Percentiles rank a stretch among this genome's conserved stretches.
Evolutionary conservation across 1,284 basidiomycete genomes (phyloP).

Genomic region (Xerocomus nothofagi): DNA sequence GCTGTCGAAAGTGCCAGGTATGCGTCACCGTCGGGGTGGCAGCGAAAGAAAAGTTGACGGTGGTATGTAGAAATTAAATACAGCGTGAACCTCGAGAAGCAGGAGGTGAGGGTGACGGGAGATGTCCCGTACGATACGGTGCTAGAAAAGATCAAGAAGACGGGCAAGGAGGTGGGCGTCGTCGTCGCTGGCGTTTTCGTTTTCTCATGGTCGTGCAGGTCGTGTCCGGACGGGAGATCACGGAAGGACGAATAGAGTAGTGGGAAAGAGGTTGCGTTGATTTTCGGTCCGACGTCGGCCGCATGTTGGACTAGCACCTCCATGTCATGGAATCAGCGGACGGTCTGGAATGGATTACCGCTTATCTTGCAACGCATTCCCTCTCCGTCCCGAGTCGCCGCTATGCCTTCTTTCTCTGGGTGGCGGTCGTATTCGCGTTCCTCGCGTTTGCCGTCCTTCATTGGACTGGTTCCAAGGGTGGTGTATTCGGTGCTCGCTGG

Average conservation of each 20-base stretch:
- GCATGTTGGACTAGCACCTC: too few species aligned
- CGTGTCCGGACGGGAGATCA: constrained; percentile 7
- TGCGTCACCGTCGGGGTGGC: constrained; percentile 11
- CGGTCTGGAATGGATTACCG: constrained; percentile 53
- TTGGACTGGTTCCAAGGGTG: constrained; percentile 41
- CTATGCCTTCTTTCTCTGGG: constrained; percentile 59
- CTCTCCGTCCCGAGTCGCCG: constrained; percentile 51
- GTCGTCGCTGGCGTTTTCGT: background rate
- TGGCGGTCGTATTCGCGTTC: constrained; percentile 45
- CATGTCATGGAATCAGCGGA: constrained; percentile 41
- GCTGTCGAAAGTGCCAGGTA: constrained; percentile 68
- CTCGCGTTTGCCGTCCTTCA: constrained; percentile 43
- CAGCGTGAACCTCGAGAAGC: constrained; percentile 64
- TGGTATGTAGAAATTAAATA: constrained; percentile 50
- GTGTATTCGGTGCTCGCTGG: constrained; percentile 50
- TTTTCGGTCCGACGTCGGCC: too few species aligned
- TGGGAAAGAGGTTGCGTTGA: too few species aligned
- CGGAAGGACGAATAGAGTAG: background rate
- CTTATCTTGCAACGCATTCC: constrained; percentile 54
- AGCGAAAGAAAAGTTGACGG: constrained; percentile 4
- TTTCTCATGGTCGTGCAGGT: constrained; percentile 11
- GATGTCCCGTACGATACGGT: constrained; percentile 65
- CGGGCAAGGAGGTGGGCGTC: constrained; percentile 71
- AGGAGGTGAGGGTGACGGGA: constrained; percentile 71
- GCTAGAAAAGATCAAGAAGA: constrained; percentile 79